phyloP scores from a whole-genome alignment of 768 basidiomycete genomes.

The Phylloporus scabripes region DNA sequence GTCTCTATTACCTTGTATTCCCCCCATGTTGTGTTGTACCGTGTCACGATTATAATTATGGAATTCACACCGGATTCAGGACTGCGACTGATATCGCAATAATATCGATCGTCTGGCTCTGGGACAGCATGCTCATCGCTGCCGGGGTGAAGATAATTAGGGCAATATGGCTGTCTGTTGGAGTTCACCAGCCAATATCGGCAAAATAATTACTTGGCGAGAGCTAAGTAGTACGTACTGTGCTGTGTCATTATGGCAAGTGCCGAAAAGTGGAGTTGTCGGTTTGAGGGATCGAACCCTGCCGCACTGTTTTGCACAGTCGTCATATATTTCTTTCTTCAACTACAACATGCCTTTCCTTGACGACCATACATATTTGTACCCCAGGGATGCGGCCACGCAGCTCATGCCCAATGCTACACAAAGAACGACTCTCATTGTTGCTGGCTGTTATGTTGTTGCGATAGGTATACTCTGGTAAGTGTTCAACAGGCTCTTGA shows the following conservation, averaged over 20 bases:
- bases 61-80: too few species aligned
- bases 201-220: too few species aligned
- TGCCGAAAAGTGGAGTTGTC: too few species aligned
- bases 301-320: constrained; percentile 6
- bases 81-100: too few species aligned
- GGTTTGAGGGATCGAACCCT: too few species aligned
- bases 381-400: constrained; percentile 23
- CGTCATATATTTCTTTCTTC: constrained; percentile 9
- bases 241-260: too few species aligned
- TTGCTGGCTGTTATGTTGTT: constrained; percentile 70
- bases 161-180: constrained; percentile 49
- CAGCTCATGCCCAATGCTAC: constrained; percentile 62
- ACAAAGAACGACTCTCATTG: constrained; percentile 71
- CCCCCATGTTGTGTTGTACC: constrained; percentile 16
- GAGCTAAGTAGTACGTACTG: too few species aligned
- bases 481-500: constrained; percentile 16
- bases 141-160: too few species aligned
- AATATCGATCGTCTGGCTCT: too few species aligned
- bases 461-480: constrained; percentile 79
- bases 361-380: constrained; percentile 17
- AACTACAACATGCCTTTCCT: constrained; percentile 29
- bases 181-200: too few species aligned
- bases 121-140: too few species aligned
- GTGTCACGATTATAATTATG: constrained; percentile 16
- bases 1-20: constrained; percentile 10